phyloP scores from a whole-genome alignment of 495 filamentous ascomycete species.

The Poronia punctata region DNA sequence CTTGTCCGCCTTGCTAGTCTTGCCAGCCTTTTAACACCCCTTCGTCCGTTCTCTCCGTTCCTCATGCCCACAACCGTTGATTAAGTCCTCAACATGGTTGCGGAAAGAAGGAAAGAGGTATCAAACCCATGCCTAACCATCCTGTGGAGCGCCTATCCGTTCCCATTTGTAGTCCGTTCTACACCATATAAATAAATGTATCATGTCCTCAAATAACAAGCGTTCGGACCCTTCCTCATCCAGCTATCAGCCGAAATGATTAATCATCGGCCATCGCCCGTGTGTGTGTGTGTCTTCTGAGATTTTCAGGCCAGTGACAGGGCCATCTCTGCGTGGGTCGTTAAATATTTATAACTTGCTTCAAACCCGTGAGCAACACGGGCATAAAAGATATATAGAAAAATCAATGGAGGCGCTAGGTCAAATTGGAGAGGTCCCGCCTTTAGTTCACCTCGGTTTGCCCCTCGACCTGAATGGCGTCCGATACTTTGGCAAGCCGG shows the following conservation, averaged over 20 bases:
- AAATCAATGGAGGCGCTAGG: too few relatives aligned
- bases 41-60: too few relatives aligned
- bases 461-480: constrained; percentile 10
- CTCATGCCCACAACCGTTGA: too few relatives aligned
- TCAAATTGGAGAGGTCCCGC: too few relatives aligned
- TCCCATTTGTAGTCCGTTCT: constrained; percentile 11
- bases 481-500: constrained; percentile 1
- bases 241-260: constrained; percentile 10
- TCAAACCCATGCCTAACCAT: constrained; percentile 5
- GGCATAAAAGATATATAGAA: neutral
- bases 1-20: too few relatives aligned
- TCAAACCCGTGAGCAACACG: constrained; percentile 1
- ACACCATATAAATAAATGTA: constrained; percentile 12
- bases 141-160: constrained; percentile 7
- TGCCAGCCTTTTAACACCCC: too few relatives aligned
- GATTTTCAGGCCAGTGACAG: neutral
- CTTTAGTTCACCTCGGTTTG: too few relatives aligned
- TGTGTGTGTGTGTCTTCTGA: neutral
- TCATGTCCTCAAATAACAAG: constrained; percentile 2
- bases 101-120: neutral
- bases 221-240: too few relatives aligned
- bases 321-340: neutral
- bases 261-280: too few relatives aligned
- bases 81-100: too few relatives aligned
- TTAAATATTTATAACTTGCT: constrained; percentile 3